Evolutionary conservation across 2,329 filamentous ascomycete genomes (phyloP).

Genomic region (Zasmidium angulare): DNA sequence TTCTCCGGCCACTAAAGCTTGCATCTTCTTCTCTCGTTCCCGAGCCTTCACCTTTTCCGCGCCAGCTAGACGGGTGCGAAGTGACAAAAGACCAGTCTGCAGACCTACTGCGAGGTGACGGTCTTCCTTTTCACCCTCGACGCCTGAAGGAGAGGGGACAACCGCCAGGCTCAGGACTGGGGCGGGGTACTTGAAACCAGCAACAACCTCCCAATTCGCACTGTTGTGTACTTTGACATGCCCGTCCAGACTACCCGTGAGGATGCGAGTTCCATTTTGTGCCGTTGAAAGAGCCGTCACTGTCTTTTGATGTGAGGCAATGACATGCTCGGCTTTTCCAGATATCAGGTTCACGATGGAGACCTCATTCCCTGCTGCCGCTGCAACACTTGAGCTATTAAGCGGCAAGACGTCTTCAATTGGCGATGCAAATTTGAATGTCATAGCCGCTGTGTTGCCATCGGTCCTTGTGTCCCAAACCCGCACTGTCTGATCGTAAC

Average conservation of each 20-base stretch:
- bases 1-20: conserved; percentile 73
- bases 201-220: conserved; percentile 92
- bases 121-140: conserved; percentile 64
- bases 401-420: conserved; percentile 86
- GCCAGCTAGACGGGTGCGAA: conserved; percentile 84
- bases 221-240: conserved; percentile 98
- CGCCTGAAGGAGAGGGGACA: conserved; percentile 58
- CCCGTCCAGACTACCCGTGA: conserved; percentile 88
- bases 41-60: conserved; percentile 73
- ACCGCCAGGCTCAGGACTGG: conserved; percentile 84
- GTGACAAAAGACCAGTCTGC: conserved; percentile 86
- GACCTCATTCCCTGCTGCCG: conserved; percentile 80
- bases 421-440: conserved; percentile 88
- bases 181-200: conserved; percentile 87
- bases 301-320: conserved; percentile 96
- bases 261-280: conserved; percentile 74
- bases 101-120: conserved; percentile 94
- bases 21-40: conserved; percentile 81
- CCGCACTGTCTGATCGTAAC: conserved; percentile 90
- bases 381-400: conserved; percentile 81
- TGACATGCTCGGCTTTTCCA: conserved; percentile 79
- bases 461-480: conserved; percentile 87
- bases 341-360: conserved; percentile 91
- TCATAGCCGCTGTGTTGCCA: conserved; percentile 70
- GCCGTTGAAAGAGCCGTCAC: conserved; percentile 84